Evolutionary conservation across 108 stramenopile species (phyloP).

Genomic region (Licmophora abbreviata): DNA sequence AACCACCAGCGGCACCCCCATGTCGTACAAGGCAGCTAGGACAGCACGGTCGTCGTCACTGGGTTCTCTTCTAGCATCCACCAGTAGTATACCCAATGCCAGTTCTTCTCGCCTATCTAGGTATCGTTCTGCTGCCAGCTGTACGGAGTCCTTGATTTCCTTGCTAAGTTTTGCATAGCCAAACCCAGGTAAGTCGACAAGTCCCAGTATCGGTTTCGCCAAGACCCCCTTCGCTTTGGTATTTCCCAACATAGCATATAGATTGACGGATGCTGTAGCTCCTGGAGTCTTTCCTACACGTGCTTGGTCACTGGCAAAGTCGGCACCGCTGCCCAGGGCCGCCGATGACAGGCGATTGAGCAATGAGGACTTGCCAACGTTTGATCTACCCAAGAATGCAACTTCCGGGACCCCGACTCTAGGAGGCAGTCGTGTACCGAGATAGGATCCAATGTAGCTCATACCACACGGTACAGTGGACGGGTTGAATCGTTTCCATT

Average conservation of each 20-base stretch:
- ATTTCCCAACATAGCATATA: constrained; percentile 50
- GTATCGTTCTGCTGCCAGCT: constrained; percentile 76
- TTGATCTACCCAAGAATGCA: constrained; percentile 88
- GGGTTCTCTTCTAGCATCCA: constrained; percentile 80
- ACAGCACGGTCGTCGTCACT: constrained; percentile 75
- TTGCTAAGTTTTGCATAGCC: constrained; percentile 90
- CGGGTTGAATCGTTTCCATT: constrained; percentile 70
- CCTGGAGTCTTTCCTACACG: constrained; percentile 84
- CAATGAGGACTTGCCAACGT: constrained; percentile 90
- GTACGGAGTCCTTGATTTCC: constrained; percentile 70
- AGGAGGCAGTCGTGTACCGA: constrained; percentile 53
- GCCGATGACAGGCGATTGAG: constrained; percentile 42
- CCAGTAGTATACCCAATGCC: constrained; percentile 76
- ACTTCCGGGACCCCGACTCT: constrained; percentile 79
- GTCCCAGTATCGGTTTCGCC: constrained; percentile 49
- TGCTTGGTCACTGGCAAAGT: constrained; percentile 33
- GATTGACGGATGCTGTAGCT: constrained; percentile 74
- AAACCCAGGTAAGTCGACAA: constrained; percentile 92
- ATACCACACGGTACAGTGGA: constrained; percentile 27
- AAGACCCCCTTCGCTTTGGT: constrained; percentile 9
- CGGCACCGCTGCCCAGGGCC: constrained; percentile 3
- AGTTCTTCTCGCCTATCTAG: constrained; percentile 77
- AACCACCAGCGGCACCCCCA: constrained; percentile 76
- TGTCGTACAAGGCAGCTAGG: constrained; percentile 77
- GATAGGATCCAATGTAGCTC: constrained; percentile 46